Conservation (phyloP, 1,139 yeast species). For the Geotrichum cucujoidarum region DNA sequence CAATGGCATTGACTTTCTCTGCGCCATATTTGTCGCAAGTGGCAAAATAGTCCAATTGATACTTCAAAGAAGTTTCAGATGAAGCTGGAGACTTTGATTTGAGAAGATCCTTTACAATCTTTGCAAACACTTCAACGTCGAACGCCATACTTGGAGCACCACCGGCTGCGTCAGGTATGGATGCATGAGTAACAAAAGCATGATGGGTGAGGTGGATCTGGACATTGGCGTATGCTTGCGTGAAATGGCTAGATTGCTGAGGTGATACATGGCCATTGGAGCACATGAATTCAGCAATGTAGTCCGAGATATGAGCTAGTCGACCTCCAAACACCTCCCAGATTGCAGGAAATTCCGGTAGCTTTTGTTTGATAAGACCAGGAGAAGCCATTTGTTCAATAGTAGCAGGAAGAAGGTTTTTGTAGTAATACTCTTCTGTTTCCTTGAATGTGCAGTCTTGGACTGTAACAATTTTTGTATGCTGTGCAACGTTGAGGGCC, state of each 20-base stretch:
- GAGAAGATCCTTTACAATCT: conserved; percentile 11
- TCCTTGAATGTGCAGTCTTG: conserved; percentile 22
- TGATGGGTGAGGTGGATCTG: conserved; percentile 19
- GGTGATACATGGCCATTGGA: conserved; percentile 22
- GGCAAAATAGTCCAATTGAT: conserved; percentile 19
- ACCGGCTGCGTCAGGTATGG: conserved; percentile 9
- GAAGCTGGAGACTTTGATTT: neutral
- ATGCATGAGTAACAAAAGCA: conserved; percentile 16
- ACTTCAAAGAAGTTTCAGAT: neutral
- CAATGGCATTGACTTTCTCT: conserved; percentile 19
- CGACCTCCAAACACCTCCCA: conserved; percentile 26
- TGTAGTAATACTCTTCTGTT: conserved; percentile 18
- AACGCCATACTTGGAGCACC: neutral
- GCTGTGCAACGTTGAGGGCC: conserved; percentile 21
- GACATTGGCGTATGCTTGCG: conserved; percentile 19
- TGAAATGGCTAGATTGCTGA: conserved; percentile 19
- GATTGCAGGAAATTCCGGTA: conserved; percentile 21
- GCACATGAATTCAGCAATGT: conserved; percentile 23
- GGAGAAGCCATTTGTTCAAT: conserved; percentile 22
- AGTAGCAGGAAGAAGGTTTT: conserved; percentile 20
- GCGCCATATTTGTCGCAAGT: conserved; percentile 20
- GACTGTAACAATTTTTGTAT: conserved; percentile 22
- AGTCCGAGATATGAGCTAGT: conserved; percentile 22
- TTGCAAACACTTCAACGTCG: conserved; percentile 9
- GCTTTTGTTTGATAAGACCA: conserved; percentile 20